Evolutionary conservation across 2,329 filamentous ascomycete genomes (phyloP).

Genomic region (Aspergillus intermedius): DNA sequence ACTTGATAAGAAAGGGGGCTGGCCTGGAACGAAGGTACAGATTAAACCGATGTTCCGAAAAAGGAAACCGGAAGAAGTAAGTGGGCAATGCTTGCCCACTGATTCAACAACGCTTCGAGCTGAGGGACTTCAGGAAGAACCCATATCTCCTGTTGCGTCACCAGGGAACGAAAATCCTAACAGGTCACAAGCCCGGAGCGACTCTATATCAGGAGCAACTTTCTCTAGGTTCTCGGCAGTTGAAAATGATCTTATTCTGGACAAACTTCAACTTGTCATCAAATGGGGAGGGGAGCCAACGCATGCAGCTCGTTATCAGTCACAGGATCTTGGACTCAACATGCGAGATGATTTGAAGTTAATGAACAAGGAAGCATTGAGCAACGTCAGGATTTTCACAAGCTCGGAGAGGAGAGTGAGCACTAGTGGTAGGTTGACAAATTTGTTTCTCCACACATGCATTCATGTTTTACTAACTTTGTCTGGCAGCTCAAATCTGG

Average conservation of each 20-base stretch:
- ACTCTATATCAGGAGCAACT: conserved; percentile 83
- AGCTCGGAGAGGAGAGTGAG: conserved; percentile 92
- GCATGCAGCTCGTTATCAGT: conserved; percentile 91
- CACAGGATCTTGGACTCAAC: conserved; percentile 88
- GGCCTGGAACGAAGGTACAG: conserved; percentile 95
- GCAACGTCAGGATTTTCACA: conserved; percentile 90
- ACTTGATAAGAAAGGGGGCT: conserved; percentile 82
- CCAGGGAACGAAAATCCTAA: conserved; percentile 30
- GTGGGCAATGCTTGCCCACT: conserved; percentile 19
- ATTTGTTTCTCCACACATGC: neutral
- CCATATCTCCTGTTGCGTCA: conserved; percentile 11
- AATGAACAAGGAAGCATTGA: conserved; percentile 84
- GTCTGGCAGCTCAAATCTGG: conserved; percentile 73
- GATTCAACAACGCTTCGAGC: conserved; percentile 8
- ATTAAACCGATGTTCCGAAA: conserved; percentile 99
- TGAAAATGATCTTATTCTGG: conserved; percentile 85
- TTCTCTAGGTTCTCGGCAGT: conserved; percentile 90
- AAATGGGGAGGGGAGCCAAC: conserved; percentile 99
- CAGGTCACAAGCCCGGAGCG: conserved; percentile 59
- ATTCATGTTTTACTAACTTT: conserved; percentile 6
- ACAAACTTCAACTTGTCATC: conserved; percentile 95
- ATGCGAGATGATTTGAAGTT: conserved; percentile 92
- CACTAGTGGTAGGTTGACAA: conserved; percentile 56
- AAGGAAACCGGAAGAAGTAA: conserved; percentile 60
- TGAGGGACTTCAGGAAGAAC: conserved; percentile 14